Base-by-base conservation (phyloP, 495 filamentous ascomycete species). In the Aspergillus diversus region DNA sequence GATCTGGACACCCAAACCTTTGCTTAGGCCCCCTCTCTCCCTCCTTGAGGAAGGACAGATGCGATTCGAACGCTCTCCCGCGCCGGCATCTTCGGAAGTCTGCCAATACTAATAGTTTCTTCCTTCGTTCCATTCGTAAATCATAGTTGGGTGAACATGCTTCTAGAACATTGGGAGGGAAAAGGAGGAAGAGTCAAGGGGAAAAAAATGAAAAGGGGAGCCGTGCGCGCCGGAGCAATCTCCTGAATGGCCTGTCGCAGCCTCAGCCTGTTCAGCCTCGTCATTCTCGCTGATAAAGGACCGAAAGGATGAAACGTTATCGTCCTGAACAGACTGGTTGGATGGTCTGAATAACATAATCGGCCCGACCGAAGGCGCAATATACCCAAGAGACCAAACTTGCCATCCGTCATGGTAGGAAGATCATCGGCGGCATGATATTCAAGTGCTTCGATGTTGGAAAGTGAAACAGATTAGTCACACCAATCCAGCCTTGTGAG, bases 401-500 rank as follows among this genome's bases (percentile, higher is more conserved):
- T 39, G 37, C 8, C 37, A 39, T 39, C 37, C 4, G 8, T 3
- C 37, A 7, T 39, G 37, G n/a, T 4, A 15, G 39, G n/a, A 43
- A 43, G 8, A 4, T 43, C 39, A 43, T 43, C 12, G 39, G 39
- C 39, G 4, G 12, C n/a, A 43, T 43, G 11, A 2, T 7, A 43
- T 43, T 43, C 5, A 43, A 15, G 39, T 43, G 39, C 39, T 43
- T 4, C 2, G 39, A 43, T 15, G 39, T 43, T 43, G 39, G 37
- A 39, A 39, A 39, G 37, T 13, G 37, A 39, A 39, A 39, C 13
- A 13, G 7, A 39, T 39, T 43, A 43, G 21, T 63, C 52, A 37
- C 56, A 54, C 32, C 31, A 33, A 9, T 33, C 49, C 53, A 63
- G 60, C 60, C 60, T 63, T 57, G 52, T 33, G 17, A 46, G n/a